Conservation (phyloP, 371 early-diverging fungal genomes). For the Mucor plumbeus region DNA sequence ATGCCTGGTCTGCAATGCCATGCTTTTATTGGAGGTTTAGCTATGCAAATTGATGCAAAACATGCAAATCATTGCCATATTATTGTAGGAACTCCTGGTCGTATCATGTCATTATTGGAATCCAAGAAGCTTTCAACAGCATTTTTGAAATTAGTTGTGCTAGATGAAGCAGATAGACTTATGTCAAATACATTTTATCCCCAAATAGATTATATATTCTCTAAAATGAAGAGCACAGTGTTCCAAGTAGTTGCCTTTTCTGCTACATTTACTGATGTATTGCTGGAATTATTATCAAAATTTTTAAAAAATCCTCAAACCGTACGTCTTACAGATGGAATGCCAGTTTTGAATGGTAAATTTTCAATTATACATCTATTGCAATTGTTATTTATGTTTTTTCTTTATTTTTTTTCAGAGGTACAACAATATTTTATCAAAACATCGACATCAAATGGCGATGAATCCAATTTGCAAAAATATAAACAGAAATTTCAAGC, state of each 20-base stretch:
- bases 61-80: conserved; percentile 74
- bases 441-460: conserved; percentile 17
- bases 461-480: conserved; percentile 22
- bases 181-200: conserved; percentile 57
- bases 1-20: conserved; percentile 68
- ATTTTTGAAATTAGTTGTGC: conserved; percentile 79
- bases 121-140: conserved; percentile 63
- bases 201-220: conserved; percentile 41
- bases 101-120: conserved; percentile 82
- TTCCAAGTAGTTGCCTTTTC: conserved; percentile 69
- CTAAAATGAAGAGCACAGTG: conserved; percentile 27
- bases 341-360: conserved; percentile 63
- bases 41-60: conserved; percentile 69
- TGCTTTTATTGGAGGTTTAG: conserved; percentile 89
- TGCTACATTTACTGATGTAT: conserved; percentile 63
- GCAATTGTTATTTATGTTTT: background rate
- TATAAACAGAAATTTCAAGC: conserved; percentile 61
- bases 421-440: conserved; percentile 62
- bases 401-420: conserved; percentile 32
- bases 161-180: conserved; percentile 98
- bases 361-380: background rate
- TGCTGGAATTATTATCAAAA: conserved; percentile 41
- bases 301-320: conserved; percentile 58
- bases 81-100: conserved; percentile 92
- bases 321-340: conserved; percentile 62